These are phyloP conservation scores for Ophiostoma tasmaniense DNA, from an alignment of 2,329 filamentous ascomycete species.

Conservation along the genomic window DNA sequence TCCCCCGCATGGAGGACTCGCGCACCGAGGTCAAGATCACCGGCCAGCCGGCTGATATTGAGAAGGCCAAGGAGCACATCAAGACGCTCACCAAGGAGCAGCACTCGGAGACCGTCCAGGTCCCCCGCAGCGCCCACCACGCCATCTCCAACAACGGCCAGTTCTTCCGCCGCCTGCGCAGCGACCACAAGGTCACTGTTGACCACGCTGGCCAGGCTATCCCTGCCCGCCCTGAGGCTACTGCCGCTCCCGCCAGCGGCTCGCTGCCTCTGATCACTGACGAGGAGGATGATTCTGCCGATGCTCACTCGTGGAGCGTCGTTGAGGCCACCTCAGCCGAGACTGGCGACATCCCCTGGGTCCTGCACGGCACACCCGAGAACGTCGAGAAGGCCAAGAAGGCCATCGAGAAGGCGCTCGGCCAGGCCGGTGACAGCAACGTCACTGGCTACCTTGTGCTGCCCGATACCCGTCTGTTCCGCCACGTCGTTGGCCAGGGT, in stretches of 20 bases:
- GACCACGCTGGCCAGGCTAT: slow-evolving; percentile 77
- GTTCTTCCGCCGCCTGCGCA: slow-evolving; percentile 84
- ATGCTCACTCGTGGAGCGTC: slow-evolving; percentile 75
- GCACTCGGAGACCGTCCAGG: slow-evolving; percentile 76
- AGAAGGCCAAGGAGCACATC: slow-evolving; percentile 82
- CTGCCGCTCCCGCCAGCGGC: slow-evolving; percentile 50
- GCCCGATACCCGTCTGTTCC: slow-evolving; percentile 80
- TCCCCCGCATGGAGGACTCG: slow-evolving; percentile 79
- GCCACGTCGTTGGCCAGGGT: slow-evolving; percentile 79
- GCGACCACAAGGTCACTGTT: slow-evolving; percentile 79
- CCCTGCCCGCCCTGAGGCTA: slow-evolving; percentile 58
- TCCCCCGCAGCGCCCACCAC: slow-evolving; percentile 79
- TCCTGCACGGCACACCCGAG: slow-evolving; percentile 70
- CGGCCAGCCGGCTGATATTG: slow-evolving; percentile 69
- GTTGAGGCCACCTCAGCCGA: slow-evolving; percentile 52
- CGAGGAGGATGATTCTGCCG: slow-evolving; percentile 55
- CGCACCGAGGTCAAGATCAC: slow-evolving; percentile 80
- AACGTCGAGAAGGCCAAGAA: slow-evolving; percentile 75
- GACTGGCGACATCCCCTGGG: slow-evolving; percentile 76
- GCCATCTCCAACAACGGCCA: slow-evolving; percentile 78
- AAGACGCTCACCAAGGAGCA: slow-evolving; percentile 70
- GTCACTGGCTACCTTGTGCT: slow-evolving; percentile 81
- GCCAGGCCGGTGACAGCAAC: slow-evolving; percentile 59
- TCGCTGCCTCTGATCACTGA: slow-evolving; percentile 89
- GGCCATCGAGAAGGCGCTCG: slow-evolving; percentile 62